Conservation (phyloP, 352 stramenopile species). For the Phytophthora idaei region DNA sequence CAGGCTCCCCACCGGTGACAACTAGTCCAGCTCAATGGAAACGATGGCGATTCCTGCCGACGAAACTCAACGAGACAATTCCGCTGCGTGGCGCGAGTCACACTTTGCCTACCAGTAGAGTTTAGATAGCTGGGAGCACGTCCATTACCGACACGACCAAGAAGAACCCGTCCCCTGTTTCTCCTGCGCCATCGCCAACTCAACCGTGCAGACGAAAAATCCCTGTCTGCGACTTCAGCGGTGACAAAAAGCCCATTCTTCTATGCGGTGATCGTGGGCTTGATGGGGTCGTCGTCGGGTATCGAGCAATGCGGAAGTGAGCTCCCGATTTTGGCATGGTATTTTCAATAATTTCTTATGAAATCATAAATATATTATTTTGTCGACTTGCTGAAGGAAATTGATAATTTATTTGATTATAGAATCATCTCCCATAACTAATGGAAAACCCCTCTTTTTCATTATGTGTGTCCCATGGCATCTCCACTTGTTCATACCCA, state of each 20-base stretch:
- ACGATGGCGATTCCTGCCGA: not conserved
- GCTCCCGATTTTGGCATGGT: too few relatives aligned
- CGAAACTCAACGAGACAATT: slow-evolving; percentile 1
- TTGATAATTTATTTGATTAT: too few relatives aligned
- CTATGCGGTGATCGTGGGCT: slow-evolving; percentile 33
- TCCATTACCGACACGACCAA: not conserved
- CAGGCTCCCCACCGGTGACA: not conserved
- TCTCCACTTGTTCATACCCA: too few relatives aligned
- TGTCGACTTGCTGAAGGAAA: too few relatives aligned
- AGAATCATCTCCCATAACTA: too few relatives aligned
- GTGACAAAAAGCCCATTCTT: slow-evolving; percentile 50
- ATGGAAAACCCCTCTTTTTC: too few relatives aligned
- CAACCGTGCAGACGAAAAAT: slow-evolving; percentile 7
- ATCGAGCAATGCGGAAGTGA: slow-evolving; percentile 35
- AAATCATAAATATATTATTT: too few relatives aligned
- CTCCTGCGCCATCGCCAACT: not conserved
- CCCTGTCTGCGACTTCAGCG: slow-evolving; percentile 20
- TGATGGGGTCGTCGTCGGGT: slow-evolving; percentile 29
- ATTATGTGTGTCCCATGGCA: too few relatives aligned
- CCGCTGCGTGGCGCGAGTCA: not conserved
- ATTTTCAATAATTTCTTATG: too few relatives aligned
- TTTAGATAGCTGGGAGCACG: not conserved
- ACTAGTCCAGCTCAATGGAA: not conserved
- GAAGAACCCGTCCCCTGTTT: not conserved
- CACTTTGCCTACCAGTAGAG: too few relatives aligned